Evolutionary conservation across 768 basidiomycete species (phyloP), one percentile per base, ranked within the genome.

Genomic region (Cystobasidium ongulense): DNA sequence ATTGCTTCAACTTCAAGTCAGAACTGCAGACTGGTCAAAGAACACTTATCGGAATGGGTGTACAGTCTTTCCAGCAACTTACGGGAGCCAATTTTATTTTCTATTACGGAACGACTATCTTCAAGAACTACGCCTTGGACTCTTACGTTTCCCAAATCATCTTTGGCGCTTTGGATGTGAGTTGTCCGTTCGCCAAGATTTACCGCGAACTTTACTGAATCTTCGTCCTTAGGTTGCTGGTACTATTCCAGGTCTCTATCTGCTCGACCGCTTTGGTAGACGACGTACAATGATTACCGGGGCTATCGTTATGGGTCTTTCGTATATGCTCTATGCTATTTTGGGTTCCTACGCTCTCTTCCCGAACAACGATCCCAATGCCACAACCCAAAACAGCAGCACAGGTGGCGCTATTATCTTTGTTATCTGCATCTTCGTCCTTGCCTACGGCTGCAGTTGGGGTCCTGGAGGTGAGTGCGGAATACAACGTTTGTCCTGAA

Each of bases 31-130:
- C 65, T 23, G 74, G 74, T 23, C 72, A 70, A 36, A 25, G 74
- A 13, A 75, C 74, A 18, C 25, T 75, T 5, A 71, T 71, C 41
- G 74, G 74, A 4, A 59, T 54, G 52, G 31, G 4, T 61, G 53
- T 75, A 4, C 74, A 75, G 57, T 57, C 71, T 27, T 75, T 70
- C 52, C 66, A 68, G 67, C 74, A 75, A 29, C 54, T 70, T 7
- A 75, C 74, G 29, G 74, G 74, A 4, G 74, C 72, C 18, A 75
- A 72, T 31, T 75, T 72, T 15, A 67, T 65, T 46, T 67, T 74
- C 63, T 74, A 52, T 25, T 72, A 64, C 25, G 70, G 73, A 23
- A 71, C 67, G 18, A 33, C 23, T 35, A 46, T 72, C n/a, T 75
- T 72, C 71, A 15, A 13, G 39, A 71, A 72, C n/a, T 27, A 25